phyloP scores from a whole-genome alignment of 805 yeast species.

The Cyberlindnera saturnus region DNA sequence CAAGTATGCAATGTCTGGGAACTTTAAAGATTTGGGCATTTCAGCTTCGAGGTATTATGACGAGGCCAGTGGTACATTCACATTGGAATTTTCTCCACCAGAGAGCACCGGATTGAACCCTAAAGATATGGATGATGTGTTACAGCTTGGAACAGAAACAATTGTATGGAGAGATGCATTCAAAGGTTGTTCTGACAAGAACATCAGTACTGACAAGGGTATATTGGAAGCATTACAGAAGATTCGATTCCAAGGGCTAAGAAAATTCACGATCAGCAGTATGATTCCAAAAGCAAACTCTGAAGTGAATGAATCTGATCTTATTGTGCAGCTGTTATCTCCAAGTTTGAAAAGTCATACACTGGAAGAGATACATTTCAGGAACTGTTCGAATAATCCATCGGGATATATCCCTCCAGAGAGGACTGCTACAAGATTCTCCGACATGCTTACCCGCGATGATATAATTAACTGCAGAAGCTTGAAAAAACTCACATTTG shows the following conservation, averaged over 20 bases:
- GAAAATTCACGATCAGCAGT: background rate
- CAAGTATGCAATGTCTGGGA: background rate
- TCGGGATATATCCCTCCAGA: no score
- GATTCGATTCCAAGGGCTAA: background rate
- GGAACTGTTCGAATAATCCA: no score
- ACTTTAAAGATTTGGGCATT: background rate
- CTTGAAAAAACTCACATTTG: no score
- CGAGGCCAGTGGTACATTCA: background rate
- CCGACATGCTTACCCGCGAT: no score
- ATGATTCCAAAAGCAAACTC: no score
- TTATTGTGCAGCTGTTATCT: no score
- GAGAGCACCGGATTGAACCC: background rate
- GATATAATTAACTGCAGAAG: no score
- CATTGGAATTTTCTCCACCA: background rate
- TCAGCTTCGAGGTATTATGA: background rate
- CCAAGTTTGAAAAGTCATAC: no score
- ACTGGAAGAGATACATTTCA: no score
- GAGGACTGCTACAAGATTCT: no score
- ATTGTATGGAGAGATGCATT: constrained; percentile 1
- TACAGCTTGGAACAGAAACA: background rate
- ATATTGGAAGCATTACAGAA: background rate
- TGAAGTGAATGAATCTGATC: no score
- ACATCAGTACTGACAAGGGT: background rate
- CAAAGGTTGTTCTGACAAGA: background rate
- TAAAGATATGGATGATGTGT: background rate